Evolutionary conservation across 2,329 filamentous ascomycete species (phyloP).

Genomic region (Dothistroma septosporum): DNA sequence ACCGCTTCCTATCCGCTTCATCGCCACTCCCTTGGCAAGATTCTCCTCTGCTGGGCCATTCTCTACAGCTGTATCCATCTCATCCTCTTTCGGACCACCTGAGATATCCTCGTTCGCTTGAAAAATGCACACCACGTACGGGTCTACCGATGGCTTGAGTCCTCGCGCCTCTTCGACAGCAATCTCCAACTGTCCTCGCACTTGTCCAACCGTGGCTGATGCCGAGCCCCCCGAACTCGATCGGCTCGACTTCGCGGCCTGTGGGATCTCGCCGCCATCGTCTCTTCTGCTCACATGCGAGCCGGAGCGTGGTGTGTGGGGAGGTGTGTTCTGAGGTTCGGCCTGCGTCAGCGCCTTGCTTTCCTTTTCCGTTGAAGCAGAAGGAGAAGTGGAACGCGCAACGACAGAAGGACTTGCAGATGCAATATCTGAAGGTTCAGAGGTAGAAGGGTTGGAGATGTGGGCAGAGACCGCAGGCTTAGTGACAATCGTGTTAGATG

Average conservation of each 20-base stretch:
- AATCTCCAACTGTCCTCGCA: slow-evolving; percentile 84
- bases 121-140: slow-evolving; percentile 94
- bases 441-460: slow-evolving; percentile 61
- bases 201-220: slow-evolving; percentile 60
- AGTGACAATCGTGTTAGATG: slow-evolving; percentile 62
- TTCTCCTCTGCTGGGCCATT: slow-evolving; percentile 52
- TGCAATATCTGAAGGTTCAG: slow-evolving; percentile 51
- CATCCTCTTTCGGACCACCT: slow-evolving; percentile 66
- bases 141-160: slow-evolving; percentile 75
- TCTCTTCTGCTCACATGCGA: slow-evolving; percentile 57
- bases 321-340: slow-evolving; percentile 80
- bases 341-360: slow-evolving; percentile 71
- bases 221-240: slow-evolving; percentile 33
- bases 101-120: slow-evolving; percentile 97
- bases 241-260: slow-evolving; percentile 36
- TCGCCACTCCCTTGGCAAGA: slow-evolving; percentile 45
- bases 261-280: slow-evolving; percentile 17
- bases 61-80: slow-evolving; percentile 39
- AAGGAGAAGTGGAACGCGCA: slow-evolving; percentile 43
- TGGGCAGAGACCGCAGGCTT: slow-evolving; percentile 63
- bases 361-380: slow-evolving; percentile 61
- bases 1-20: slow-evolving; percentile 65
- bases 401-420: slow-evolving; percentile 48
- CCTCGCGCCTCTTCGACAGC: slow-evolving; percentile 83
- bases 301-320: slow-evolving; percentile 83